Conservation (phyloP, 1,284 basidiomycete species). For the Ganoderma resinaceum region DNA sequence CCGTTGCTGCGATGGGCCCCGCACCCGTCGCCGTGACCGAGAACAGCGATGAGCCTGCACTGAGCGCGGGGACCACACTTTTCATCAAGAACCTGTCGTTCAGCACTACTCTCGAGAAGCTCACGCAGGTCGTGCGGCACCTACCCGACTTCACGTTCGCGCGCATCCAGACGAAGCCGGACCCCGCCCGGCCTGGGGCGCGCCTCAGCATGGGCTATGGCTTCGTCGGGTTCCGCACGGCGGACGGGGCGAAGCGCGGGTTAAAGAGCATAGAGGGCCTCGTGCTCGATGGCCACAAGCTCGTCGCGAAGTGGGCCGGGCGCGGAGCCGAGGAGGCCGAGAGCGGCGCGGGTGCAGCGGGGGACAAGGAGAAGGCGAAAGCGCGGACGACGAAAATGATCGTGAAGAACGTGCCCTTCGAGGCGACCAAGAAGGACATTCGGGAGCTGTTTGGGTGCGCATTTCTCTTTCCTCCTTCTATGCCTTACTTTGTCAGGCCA, state of each 20-base stretch:
- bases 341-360: neutral
- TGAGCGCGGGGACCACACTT: constrained; percentile 82
- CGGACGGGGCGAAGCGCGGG: constrained; percentile 79
- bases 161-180: constrained; percentile 90
- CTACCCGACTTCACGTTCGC: constrained; percentile 89
- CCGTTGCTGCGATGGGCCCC: constrained; percentile 31
- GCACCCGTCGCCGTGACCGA: constrained; percentile 26
- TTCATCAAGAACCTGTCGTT: constrained; percentile 97
- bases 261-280: constrained; percentile 83
- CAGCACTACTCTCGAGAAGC: constrained; percentile 81
- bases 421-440: constrained; percentile 93
- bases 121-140: constrained; percentile 77
- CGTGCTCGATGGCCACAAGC: constrained; percentile 86
- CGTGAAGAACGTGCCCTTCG: constrained; percentile 98
- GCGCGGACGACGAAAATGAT: constrained; percentile 86
- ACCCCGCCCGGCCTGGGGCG: constrained; percentile 76
- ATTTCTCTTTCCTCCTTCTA: constrained; percentile 20
- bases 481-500: neutral
- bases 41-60: constrained; percentile 50
- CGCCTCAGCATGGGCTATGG: constrained; percentile 95
- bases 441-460: constrained; percentile 86
- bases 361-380: constrained; percentile 48
- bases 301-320: constrained; percentile 89
- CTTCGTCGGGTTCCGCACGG: constrained; percentile 90
- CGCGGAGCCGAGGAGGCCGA: constrained; percentile 74